Evolutionary conservation across 768 basidiomycete species (phyloP).

Genomic region (Phlebiopsis gigantea): DNA sequence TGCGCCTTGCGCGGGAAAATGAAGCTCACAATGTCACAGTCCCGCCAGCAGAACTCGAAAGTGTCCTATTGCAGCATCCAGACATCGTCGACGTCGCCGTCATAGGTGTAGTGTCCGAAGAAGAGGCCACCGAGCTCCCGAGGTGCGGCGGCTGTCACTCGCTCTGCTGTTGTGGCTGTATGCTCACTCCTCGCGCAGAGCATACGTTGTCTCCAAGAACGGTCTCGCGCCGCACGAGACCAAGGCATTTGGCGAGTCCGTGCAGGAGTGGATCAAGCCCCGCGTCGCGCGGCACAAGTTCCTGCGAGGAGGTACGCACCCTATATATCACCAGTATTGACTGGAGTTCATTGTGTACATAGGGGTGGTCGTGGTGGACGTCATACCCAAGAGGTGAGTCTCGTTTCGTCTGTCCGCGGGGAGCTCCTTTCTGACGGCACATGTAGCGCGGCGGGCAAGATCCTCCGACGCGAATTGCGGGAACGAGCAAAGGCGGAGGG

Average conservation of each 20-base stretch:
- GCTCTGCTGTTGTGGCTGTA: no score
- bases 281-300: conserved; percentile 74
- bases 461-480: conserved; percentile 72
- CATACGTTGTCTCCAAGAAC: conserved; percentile 53
- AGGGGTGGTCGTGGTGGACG: conserved; percentile 51
- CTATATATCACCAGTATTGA: conserved; percentile 2
- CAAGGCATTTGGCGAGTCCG: conserved; percentile 39
- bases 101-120: conserved; percentile 62
- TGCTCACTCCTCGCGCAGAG: conserved; percentile 31
- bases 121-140: conserved; percentile 78
- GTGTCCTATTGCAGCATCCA: conserved; percentile 67
- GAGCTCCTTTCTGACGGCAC: conserved; percentile 7
- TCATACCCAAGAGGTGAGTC: conserved; percentile 63
- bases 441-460: conserved; percentile 78
- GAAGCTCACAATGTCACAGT: conserved; percentile 36
- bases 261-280: conserved; percentile 61
- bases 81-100: conserved; percentile 78
- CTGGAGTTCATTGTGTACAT: no score
- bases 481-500: conserved; percentile 57
- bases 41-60: conserved; percentile 83
- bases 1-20: neutral
- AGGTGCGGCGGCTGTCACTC: conserved; percentile 34
- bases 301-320: conserved; percentile 57
- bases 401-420: neutral
- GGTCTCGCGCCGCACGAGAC: conserved; percentile 32